Evolutionary conservation across 306 rosid genomes (phyloP).

Genomic region (Sechiopsis laciniata): DNA sequence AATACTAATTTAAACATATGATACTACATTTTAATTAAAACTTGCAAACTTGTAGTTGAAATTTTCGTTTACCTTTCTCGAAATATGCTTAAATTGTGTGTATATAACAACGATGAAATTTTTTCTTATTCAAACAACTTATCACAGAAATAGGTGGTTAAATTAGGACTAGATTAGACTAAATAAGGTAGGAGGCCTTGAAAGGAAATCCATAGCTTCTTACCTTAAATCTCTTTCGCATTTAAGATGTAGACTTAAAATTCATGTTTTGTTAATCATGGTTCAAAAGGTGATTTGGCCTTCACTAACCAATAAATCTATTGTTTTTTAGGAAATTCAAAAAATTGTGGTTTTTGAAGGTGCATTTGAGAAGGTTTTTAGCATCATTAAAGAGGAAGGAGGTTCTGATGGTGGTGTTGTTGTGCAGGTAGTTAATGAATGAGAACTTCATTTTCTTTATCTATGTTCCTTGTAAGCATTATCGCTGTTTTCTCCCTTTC

Average conservation of each 20-base stretch:
- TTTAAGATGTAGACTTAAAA: constrained; percentile 2
- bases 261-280: not conserved
- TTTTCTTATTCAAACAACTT: not conserved
- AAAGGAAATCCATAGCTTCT: constrained; percentile 1
- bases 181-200: not conserved
- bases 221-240: constrained; percentile 9
- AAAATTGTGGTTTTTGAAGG: constrained; percentile 96
- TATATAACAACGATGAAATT: not conserved
- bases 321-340: constrained; percentile 76
- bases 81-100: not conserved
- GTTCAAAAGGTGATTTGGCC: not conserved
- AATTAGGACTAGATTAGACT: constrained; percentile 9
- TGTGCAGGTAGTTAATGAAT: constrained; percentile 64
- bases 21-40: not conserved
- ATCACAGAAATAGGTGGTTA: not conserved
- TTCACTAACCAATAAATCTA: constrained; percentile 17
- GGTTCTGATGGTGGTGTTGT: constrained; percentile 95
- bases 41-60: not conserved
- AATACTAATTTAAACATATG: not conserved
- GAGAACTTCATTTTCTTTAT: constrained; percentile 13
- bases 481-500: constrained; percentile 17
- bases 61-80: not conserved
- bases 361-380: constrained; percentile 87
- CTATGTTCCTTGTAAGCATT: constrained; percentile 18
- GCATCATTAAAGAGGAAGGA: constrained; percentile 88